Percentiles rank a stretch among this genome's conserved stretches.
Conservation (phyloP, 129 eudicot species). For the Daucus carota region DH1_v3.0 NC_030389.2:34403501-34404000, state of each 20-base stretch:
- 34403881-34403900: not conserved
- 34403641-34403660: conserved; percentile 60
- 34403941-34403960: conserved; percentile 4
- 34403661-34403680: conserved; percentile 78
- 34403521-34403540: not conserved
- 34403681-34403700: conserved; percentile 5
- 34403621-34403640: conserved; percentile 92
- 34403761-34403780: conserved; percentile 19
- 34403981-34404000: conserved; percentile 9
- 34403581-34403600: conserved; percentile 71
- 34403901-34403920: not conserved
- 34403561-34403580: conserved; percentile 64
- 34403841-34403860: not conserved
- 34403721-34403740: not conserved
- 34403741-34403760: conserved; percentile 9
- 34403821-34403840: conserved; percentile 20
- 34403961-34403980: not conserved
- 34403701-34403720: conserved; percentile 31
- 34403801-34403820: conserved; percentile 6
- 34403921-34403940: not conserved
- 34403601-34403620: conserved; percentile 78
- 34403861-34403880: conserved; percentile 9
- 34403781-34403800: not conserved
- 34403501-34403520: not conserved
- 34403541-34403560: conserved; percentile 78